phyloP scores from a whole-genome alignment of 768 basidiomycete genomes.

The Boletus reticulatus region DNA sequence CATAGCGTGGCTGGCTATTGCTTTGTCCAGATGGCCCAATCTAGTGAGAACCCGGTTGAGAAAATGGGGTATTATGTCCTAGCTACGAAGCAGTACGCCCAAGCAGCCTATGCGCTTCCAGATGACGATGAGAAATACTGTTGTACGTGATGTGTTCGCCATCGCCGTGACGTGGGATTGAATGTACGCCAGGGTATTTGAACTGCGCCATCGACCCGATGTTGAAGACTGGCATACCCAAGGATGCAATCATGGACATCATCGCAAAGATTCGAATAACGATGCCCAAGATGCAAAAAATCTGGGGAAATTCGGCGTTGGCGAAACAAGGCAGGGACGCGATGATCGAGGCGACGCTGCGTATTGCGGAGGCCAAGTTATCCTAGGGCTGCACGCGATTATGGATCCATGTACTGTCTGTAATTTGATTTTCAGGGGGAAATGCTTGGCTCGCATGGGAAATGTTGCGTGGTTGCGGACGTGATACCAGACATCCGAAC shows the following conservation, averaged over 20 bases:
- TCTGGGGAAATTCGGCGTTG: not conserved
- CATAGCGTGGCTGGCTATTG: not conserved
- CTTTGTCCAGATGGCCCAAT: not conserved
- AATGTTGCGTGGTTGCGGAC: no score
- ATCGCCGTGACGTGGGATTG: not conserved
- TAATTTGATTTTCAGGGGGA: not conserved
- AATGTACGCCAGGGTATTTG: not conserved
- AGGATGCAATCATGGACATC: not conserved
- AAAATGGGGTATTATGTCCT: not conserved
- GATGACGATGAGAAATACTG: not conserved
- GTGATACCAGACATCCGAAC: no score
- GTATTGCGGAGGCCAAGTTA: not conserved
- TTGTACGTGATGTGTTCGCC: not conserved
- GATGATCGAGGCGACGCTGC: not conserved
- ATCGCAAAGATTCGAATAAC: not conserved
- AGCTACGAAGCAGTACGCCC: not conserved
- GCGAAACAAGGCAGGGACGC: conserved; percentile 1
- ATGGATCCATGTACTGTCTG: no score
- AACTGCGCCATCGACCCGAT: not conserved
- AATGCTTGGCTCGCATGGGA: no score
- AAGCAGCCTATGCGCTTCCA: not conserved
- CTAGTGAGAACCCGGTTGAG: not conserved
- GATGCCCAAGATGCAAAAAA: conserved; percentile 1
- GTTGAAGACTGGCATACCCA: not conserved
- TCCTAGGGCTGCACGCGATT: no score